These are phyloP conservation scores for Tardiomyces digboiensis DNA, from an alignment of 1,139 yeast genomes.

Conservation along the genomic window DNA sequence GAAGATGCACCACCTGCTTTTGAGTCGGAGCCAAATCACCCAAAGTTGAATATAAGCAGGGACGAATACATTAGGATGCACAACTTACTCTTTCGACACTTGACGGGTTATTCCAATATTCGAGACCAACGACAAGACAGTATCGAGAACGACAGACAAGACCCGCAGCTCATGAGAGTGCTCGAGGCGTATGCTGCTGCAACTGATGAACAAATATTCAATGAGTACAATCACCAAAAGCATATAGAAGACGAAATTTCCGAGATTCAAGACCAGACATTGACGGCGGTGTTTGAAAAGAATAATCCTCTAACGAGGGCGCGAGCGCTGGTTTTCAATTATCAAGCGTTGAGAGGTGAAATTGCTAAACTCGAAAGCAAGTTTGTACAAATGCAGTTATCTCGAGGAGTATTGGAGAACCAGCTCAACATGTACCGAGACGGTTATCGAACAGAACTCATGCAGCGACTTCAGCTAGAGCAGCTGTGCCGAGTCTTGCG, in stretches of 20 bases:
- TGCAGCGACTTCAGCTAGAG: conserved; percentile 7
- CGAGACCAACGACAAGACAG: not conserved
- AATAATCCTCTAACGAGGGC: not conserved
- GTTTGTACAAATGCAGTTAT: not conserved
- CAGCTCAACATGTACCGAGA: conserved; percentile 3
- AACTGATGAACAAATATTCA: not conserved
- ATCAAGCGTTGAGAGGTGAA: not conserved
- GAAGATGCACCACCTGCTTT: too few relatives aligned
- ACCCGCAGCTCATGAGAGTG: not conserved
- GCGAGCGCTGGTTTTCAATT: not conserved
- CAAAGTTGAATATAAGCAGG: not conserved
- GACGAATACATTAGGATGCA: not conserved
- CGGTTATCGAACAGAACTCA: conserved; percentile 5
- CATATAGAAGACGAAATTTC: not conserved
- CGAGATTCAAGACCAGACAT: not conserved
- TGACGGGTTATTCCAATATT: not conserved
- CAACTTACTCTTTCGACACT: not conserved
- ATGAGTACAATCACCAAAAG: not conserved
- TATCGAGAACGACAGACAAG: not conserved
- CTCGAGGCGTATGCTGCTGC: not conserved
- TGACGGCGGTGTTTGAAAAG: not conserved
- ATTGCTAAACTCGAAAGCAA: not conserved
- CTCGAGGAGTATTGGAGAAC: conserved; percentile 1
- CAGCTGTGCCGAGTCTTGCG: conserved; percentile 6
- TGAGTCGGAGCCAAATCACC: not conserved